These are phyloP conservation scores for Calocybe cyanea DNA, from an alignment of 768 basidiomycete species.

Conservation along the genomic window DNA sequence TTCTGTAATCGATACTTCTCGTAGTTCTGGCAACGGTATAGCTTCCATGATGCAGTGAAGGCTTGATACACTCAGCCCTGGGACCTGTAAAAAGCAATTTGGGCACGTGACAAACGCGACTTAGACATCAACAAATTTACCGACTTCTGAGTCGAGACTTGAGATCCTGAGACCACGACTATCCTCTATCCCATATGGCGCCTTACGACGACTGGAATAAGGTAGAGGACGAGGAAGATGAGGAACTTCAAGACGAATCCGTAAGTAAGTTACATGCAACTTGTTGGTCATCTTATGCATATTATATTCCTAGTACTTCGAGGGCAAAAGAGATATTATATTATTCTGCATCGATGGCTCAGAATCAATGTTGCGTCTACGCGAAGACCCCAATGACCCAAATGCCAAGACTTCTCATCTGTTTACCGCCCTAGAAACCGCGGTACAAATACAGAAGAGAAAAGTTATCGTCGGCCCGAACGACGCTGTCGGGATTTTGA, in stretches of 20 bases:
- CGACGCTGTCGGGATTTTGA: conserved; percentile 84
- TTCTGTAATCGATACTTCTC: conserved; percentile 23
- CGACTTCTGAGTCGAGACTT: neutral
- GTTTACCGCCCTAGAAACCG: conserved; percentile 75
- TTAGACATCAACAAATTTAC: neutral
- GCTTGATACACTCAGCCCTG: neutral
- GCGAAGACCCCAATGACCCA: conserved; percentile 62
- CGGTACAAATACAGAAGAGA: conserved; percentile 82
- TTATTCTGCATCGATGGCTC: conserved; percentile 97
- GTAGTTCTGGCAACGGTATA: conserved; percentile 18
- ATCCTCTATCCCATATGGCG: conserved; percentile 34
- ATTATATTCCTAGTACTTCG: conserved; percentile 45
- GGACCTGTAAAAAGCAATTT: neutral
- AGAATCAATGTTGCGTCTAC: conserved; percentile 76
- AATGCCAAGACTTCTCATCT: conserved; percentile 71
- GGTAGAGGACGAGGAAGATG: conserved; percentile 77
- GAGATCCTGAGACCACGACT: no score
- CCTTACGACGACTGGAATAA: conserved; percentile 80
- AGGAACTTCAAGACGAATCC: conserved; percentile 70
- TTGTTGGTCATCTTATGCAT: neutral
- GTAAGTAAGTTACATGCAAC: conserved; percentile 41
- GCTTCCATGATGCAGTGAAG: neutral
- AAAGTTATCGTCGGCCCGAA: conserved; percentile 88
- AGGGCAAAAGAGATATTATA: conserved; percentile 80
- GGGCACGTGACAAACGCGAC: conserved; percentile 17